A percentile compares a stretch with the other conserved stretches of the same genome.
These are phyloP conservation scores for Aspergillus sp. DNA, from an alignment of 2,329 filamentous ascomycete genomes.

Conservation along the genomic window DNA sequence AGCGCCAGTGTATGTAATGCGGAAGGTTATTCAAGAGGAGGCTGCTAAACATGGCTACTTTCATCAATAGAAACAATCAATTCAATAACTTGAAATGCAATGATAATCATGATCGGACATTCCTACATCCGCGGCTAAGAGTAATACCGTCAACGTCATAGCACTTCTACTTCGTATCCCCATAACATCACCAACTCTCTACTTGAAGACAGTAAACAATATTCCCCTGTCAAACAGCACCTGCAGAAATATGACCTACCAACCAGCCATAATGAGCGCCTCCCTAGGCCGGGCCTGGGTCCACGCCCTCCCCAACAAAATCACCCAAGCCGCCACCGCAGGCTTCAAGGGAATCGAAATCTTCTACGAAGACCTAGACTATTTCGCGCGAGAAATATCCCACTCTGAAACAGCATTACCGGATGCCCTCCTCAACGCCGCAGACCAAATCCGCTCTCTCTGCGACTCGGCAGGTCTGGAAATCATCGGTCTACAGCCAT, in stretches of 20 bases:
- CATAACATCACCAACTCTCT: too few relatives aligned
- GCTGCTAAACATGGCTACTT: too few relatives aligned
- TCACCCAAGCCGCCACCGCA: conserved; percentile 60
- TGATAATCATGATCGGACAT: too few relatives aligned
- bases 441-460: conserved; percentile 50
- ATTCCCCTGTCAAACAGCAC: too few relatives aligned
- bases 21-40: not conserved
- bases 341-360: conserved; percentile 36
- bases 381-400: conserved; percentile 22
- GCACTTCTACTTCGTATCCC: too few relatives aligned
- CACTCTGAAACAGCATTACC: conserved; percentile 11
- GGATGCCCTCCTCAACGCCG: conserved; percentile 24
- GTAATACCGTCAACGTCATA: too few relatives aligned
- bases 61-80: too few relatives aligned
- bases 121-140: too few relatives aligned
- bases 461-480: conserved; percentile 30
- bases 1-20: conserved; percentile 26
- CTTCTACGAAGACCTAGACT: conserved; percentile 36
- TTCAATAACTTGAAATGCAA: too few relatives aligned
- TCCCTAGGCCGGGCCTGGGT: conserved; percentile 72
- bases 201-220: too few relatives aligned
- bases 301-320: conserved; percentile 66
- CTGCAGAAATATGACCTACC: conserved; percentile 23
- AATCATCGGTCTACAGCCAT: conserved; percentile 66
- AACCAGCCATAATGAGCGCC: conserved; percentile 70